phyloP scores from a whole-genome alignment of 1,284 basidiomycete genomes.

The Sutorius eximius region DNA sequence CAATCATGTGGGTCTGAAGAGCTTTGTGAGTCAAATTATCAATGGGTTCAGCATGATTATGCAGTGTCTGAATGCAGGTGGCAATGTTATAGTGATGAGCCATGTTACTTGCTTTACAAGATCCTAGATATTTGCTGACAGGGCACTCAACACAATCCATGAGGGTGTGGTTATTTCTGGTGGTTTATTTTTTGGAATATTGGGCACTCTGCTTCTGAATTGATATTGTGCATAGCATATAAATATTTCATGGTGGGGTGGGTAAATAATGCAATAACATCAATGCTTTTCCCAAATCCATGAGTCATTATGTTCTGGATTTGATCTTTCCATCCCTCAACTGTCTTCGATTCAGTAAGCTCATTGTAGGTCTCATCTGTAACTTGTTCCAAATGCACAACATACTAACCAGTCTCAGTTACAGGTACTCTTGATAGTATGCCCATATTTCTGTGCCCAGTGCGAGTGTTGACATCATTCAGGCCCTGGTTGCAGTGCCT shows the following conservation, averaged over 20 bases:
- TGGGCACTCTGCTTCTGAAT: neutral
- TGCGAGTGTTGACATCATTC: neutral
- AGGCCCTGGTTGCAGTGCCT: slow-evolving; percentile 6
- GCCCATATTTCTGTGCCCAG: neutral
- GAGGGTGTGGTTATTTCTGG: slow-evolving; percentile 7
- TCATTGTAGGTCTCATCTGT: slow-evolving; percentile 11
- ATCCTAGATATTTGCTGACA: neutral
- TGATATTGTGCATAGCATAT: neutral
- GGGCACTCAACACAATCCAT: slow-evolving; percentile 1
- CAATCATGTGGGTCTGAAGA: neutral
- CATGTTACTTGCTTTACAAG: neutral
- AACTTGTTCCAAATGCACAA: neutral
- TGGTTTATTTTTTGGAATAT: slow-evolving; percentile 2
- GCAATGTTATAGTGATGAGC: neutral
- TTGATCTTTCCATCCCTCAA: neutral
- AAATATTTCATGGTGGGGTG: neutral
- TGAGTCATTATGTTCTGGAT: neutral
- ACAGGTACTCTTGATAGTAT: slow-evolving; percentile 6
- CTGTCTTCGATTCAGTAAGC: slow-evolving; percentile 7
- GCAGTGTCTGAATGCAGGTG: neutral
- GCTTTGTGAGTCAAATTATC: neutral
- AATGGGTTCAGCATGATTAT: neutral
- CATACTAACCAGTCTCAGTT: neutral
- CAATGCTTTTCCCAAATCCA: neutral
- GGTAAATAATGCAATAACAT: too few species aligned